A percentile compares a stretch with the other conserved stretches of the same genome.
phyloP scores from a whole-genome alignment of 2,329 filamentous ascomycete species.

The Lasiodiplodia sp. region DNA sequence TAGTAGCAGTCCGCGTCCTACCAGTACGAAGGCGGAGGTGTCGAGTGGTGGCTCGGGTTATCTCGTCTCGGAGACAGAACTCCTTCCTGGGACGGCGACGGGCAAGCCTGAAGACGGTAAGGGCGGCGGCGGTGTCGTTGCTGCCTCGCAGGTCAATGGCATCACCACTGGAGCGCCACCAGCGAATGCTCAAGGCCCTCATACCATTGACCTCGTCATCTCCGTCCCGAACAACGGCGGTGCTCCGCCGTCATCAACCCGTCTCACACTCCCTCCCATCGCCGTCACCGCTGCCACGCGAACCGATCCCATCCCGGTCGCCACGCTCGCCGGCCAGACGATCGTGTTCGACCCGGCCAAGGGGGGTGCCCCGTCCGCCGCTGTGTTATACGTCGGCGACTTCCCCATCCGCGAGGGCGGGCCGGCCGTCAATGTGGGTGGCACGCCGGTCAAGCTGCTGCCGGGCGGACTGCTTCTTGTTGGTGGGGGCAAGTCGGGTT shows the following conservation, averaged over 20 bases:
- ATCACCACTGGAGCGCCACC: no score
- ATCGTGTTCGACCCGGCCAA: background rate
- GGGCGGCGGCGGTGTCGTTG: no score
- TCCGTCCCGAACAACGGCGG: background rate
- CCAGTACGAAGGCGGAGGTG: no score
- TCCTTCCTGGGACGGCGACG: background rate
- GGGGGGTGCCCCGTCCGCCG: background rate
- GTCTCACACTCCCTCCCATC: background rate
- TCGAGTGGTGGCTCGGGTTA: background rate
- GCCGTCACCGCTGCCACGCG: background rate
- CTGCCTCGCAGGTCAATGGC: no score
- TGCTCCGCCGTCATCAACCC: background rate
- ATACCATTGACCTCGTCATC: no score
- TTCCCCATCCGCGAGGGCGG: background rate
- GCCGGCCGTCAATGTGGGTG: background rate
- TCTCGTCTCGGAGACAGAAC: background rate
- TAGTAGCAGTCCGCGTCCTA: no score
- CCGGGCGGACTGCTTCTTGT: no score
- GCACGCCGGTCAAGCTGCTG: background rate
- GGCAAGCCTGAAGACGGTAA: no score
- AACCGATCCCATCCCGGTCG: background rate
- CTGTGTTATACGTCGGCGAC: background rate
- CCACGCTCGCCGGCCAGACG: background rate
- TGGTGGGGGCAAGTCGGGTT: no score
- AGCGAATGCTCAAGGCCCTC: no score